phyloP scores from a whole-genome alignment of 2,329 filamentous ascomycete species.

The Chrysosporium queenslandicum region DNA sequence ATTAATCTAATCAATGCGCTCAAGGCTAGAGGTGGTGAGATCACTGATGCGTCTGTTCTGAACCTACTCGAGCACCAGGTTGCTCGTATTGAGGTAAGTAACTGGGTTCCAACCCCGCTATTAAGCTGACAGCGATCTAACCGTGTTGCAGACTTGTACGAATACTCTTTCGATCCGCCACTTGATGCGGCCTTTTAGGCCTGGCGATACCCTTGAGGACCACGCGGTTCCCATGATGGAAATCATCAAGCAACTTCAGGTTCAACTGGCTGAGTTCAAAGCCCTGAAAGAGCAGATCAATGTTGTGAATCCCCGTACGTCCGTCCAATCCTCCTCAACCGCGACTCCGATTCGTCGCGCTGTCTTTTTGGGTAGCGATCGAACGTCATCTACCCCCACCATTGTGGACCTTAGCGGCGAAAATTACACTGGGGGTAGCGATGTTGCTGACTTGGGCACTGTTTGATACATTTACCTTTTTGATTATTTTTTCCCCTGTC shows the following conservation, averaged over 20 bases:
- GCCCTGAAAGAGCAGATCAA: constrained; percentile 34
- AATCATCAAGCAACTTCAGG: constrained; percentile 41
- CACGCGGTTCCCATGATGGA: constrained; percentile 68
- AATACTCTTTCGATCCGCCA: constrained; percentile 71
- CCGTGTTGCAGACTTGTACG: constrained; percentile 58
- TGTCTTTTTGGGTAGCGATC: neutral
- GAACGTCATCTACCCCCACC: neutral
- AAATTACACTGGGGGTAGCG: neutral
- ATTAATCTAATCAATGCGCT: constrained; percentile 69
- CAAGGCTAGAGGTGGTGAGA: constrained; percentile 64
- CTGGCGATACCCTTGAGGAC: constrained; percentile 54
- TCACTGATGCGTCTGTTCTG: constrained; percentile 77
- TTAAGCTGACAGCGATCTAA: constrained; percentile 6
- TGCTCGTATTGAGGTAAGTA: constrained; percentile 76
- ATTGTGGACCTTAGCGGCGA: neutral
- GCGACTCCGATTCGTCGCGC: neutral
- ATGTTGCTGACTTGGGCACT: neutral
- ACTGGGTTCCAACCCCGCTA: constrained; percentile 25
- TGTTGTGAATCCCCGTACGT: constrained; percentile 18
- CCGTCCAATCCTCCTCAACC: neutral
- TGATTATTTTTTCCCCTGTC: neutral
- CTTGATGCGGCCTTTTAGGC: constrained; percentile 59
- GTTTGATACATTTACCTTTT: neutral
- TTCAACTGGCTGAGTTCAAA: constrained; percentile 34
- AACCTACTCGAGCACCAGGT: constrained; percentile 93